Evolutionary conservation across 352 stramenopile genomes (phyloP).

Genomic region (Globisporangium mamillatum): DNA sequence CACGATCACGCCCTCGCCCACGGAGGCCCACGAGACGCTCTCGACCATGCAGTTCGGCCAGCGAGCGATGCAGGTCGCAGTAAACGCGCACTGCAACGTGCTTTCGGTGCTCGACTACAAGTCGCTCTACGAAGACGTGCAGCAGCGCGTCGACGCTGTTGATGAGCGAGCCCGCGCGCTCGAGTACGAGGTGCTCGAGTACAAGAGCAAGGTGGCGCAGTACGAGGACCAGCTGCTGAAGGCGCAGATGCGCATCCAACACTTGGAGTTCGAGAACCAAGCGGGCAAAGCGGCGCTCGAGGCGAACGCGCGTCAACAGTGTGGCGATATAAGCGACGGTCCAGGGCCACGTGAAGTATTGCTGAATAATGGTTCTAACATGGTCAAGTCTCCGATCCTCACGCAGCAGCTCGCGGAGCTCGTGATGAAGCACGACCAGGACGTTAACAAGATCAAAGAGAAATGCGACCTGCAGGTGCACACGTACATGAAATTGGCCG

Average conservation of each 20-base stretch:
- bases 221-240: conserved; percentile 52
- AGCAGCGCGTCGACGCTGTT: conserved; percentile 46
- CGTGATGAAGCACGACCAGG: conserved; percentile 38
- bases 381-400: conserved; percentile 3
- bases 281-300: conserved; percentile 27
- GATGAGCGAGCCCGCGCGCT: conserved; percentile 24
- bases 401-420: conserved; percentile 32
- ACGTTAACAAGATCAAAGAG: conserved; percentile 39
- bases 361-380: background rate
- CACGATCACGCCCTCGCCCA: conserved; percentile 43
- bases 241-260: conserved; percentile 50
- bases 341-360: background rate
- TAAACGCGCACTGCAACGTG: conserved; percentile 60
- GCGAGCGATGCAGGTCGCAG: conserved; percentile 61
- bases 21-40: conserved; percentile 55
- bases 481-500: conserved; percentile 59
- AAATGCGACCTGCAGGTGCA: conserved; percentile 59
- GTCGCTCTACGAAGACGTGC: conserved; percentile 54
- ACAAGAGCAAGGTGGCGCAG: conserved; percentile 18
- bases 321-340: background rate
- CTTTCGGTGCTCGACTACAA: conserved; percentile 70
- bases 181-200: conserved; percentile 18
- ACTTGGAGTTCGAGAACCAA: conserved; percentile 62
- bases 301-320: conserved; percentile 7
- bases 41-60: conserved; percentile 76